Conservation (phyloP, 2,329 filamentous ascomycete genomes). For the Microsporum canis region DNA sequence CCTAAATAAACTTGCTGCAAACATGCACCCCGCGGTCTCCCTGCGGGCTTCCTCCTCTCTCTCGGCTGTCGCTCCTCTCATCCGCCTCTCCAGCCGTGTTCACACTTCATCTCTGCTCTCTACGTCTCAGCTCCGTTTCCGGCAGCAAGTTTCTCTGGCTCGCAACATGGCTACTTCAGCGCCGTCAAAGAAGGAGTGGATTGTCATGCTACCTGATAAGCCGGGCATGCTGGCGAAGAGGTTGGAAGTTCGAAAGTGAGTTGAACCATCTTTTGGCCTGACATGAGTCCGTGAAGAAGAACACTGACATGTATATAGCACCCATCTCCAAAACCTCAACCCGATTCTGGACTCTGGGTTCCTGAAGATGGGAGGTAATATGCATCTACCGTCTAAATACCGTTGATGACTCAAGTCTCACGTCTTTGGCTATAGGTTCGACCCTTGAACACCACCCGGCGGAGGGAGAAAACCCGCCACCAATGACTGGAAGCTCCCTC, state of each 20-base stretch:
- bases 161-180: conserved; percentile 8
- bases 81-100: not conserved
- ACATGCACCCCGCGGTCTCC: conserved; percentile 2
- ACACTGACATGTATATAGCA: conserved; percentile 21
- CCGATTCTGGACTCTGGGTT: conserved; percentile 44
- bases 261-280: not conserved
- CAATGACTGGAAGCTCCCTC: conserved; percentile 63
- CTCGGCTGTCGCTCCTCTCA: not conserved
- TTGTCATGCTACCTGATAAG: conserved; percentile 58
- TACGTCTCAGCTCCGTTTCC: not conserved
- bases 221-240: conserved; percentile 50
- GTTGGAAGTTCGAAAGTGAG: conserved; percentile 37
- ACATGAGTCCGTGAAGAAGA: not conserved
- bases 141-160: not conserved
- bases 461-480: conserved; percentile 45
- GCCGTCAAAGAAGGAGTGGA: conserved; percentile 43
- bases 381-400: not conserved
- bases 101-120: not conserved
- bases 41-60: not conserved
- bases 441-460: conserved; percentile 55
- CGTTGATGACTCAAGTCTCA: not conserved
- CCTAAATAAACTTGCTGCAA: not conserved
- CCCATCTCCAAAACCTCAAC: conserved; percentile 49
- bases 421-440: conserved; percentile 41
- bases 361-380: conserved; percentile 54